A percentile compares a stretch with the other conserved stretches of the same genome.
Conservation (phyloP, 768 basidiomycete species). For the Lactifluus pinguis region DNA sequence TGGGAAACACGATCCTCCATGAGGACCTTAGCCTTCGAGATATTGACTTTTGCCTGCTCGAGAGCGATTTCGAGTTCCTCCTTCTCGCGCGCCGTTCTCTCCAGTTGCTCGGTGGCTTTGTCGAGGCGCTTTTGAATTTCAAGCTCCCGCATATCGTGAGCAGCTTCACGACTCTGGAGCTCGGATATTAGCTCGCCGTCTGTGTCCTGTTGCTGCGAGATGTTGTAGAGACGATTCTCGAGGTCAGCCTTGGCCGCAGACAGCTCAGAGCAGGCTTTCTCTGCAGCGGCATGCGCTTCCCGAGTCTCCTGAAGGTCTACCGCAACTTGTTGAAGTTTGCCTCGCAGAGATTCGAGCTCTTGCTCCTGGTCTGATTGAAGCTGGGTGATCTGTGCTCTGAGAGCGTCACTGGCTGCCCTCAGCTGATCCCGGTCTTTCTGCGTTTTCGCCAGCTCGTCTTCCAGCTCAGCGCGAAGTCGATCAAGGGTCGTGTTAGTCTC, state of each 20-base stretch:
- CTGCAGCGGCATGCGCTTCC: constrained; percentile 20
- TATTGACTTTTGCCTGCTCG: background rate
- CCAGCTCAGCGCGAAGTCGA: constrained; percentile 1
- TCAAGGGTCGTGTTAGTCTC: constrained; percentile 16
- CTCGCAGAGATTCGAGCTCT: constrained; percentile 21
- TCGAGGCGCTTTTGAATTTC: constrained; percentile 10
- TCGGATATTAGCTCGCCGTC: background rate
- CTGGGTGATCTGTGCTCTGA: constrained; percentile 7
- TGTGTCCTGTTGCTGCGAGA: constrained; percentile 2
- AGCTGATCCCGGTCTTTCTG: constrained; percentile 16
- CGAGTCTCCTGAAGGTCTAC: constrained; percentile 18
- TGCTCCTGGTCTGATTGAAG: constrained; percentile 11
- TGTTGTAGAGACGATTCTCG: constrained; percentile 7
- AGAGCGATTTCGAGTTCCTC: constrained; percentile 6
- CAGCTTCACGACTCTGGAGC: background rate
- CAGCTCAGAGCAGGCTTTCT: constrained; percentile 26
- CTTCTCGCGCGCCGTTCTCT: constrained; percentile 1
- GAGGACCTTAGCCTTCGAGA: background rate
- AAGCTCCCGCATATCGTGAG: background rate
- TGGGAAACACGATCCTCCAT: constrained; percentile 5
- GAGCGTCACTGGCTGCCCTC: background rate
- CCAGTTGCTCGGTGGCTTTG: constrained; percentile 2
- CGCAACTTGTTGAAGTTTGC: constrained; percentile 17
- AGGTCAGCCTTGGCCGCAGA: constrained; percentile 11
- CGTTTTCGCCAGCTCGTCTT: constrained; percentile 18